phyloP scores from a whole-genome alignment of 768 basidiomycete genomes.

The Suillus lakei region DNA sequence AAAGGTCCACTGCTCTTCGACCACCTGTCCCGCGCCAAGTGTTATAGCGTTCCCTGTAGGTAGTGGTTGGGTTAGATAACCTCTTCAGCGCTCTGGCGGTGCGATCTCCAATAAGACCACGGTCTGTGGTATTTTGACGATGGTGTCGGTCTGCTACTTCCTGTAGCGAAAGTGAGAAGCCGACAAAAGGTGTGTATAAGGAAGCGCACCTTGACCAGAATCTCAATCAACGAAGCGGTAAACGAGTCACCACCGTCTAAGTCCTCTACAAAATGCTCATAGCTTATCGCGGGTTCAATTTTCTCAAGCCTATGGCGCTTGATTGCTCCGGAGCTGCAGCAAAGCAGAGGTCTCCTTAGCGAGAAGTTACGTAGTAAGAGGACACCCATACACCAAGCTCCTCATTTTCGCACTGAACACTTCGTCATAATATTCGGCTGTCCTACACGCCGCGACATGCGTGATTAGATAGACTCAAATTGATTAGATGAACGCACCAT shows the following conservation, averaged over 20 bases:
- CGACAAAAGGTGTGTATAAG: not conserved
- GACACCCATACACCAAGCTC: conserved; percentile 67
- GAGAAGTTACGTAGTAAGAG: not conserved
- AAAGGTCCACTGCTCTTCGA: conserved; percentile 41
- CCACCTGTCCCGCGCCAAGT: conserved; percentile 40
- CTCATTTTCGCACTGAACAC: conserved; percentile 77
- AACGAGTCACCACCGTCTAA: conserved; percentile 82
- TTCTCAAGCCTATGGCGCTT: conserved; percentile 71
- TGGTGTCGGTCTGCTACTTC: conserved; percentile 77
- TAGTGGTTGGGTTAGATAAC: conserved; percentile 55
- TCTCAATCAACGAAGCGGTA: conserved; percentile 74
- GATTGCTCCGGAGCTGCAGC: conserved; percentile 68
- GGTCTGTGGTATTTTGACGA: conserved; percentile 57
- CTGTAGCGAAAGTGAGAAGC: conserved; percentile 40
- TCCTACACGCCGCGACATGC: conserved; percentile 51
- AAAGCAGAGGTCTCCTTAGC: conserved; percentile 7
- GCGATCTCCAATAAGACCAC: conserved; percentile 63
- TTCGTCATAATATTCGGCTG: conserved; percentile 71
- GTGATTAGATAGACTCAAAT: conserved; percentile 7
- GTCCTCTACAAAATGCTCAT: conserved; percentile 77
- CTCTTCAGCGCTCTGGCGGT: conserved; percentile 67
- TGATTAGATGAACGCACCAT: conserved; percentile 50
- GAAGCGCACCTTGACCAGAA: conserved; percentile 72
- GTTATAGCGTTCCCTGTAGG: conserved; percentile 56
- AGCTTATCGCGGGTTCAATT: conserved; percentile 65